Conservation (phyloP, 2,329 filamentous ascomycete genomes). For the Cordyceps tenuipes region DNA sequence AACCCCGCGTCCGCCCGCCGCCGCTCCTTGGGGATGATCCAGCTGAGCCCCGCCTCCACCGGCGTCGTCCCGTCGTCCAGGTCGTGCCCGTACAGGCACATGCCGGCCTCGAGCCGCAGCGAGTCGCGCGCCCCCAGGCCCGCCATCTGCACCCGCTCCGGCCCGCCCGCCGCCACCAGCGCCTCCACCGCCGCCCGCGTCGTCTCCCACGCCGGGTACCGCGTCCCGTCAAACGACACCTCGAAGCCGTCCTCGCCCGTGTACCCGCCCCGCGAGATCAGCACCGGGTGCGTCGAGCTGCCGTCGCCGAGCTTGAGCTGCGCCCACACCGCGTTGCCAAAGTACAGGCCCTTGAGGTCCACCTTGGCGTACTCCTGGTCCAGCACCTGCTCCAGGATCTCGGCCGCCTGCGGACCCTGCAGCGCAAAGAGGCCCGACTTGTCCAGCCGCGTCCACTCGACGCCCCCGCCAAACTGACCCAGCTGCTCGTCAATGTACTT, state of each 20-base stretch:
- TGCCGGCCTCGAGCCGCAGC: constrained; percentile 87
- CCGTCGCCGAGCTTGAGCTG: constrained; percentile 54
- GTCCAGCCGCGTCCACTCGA: constrained; percentile 62
- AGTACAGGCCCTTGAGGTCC: constrained; percentile 64
- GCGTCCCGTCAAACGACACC: constrained; percentile 61
- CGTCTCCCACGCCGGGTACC: constrained; percentile 28
- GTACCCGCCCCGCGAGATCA: constrained; percentile 86
- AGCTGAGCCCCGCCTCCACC: constrained; percentile 51
- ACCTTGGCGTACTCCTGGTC: constrained; percentile 29
- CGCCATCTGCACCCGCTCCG: constrained; percentile 61
- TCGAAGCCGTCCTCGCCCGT: constrained; percentile 98
- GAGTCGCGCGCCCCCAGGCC: constrained; percentile 88
- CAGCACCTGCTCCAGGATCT: constrained; percentile 59
- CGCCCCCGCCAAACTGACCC: constrained; percentile 42
- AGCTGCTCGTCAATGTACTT: constrained; percentile 68
- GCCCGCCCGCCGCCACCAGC: constrained; percentile 57
- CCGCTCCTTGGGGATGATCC: constrained; percentile 79
- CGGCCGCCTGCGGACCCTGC: constrained; percentile 72
- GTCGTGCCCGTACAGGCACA: constrained; percentile 99
- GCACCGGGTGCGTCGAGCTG: constrained; percentile 28
- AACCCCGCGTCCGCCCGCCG: constrained; percentile 58
- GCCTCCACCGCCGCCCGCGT: constrained; percentile 54
- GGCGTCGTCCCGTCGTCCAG: constrained; percentile 67
- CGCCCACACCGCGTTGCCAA: constrained; percentile 65
- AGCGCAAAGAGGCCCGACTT: constrained; percentile 76